phyloP scores from a whole-genome alignment of 345 rosid genomes.

The Rubroshorea leprosula region DNA sequence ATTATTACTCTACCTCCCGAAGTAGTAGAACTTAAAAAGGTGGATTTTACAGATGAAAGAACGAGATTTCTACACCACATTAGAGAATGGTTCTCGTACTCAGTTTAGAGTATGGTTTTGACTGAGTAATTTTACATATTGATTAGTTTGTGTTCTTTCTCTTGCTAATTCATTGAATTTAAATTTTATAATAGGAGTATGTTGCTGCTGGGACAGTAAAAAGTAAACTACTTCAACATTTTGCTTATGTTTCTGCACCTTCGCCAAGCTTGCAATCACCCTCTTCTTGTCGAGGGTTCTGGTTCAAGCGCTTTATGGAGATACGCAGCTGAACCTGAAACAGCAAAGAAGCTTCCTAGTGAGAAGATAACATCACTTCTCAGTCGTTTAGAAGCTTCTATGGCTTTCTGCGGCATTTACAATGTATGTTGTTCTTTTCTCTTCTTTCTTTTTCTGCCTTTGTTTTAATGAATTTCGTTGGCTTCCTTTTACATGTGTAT shows the following conservation, averaged over 20 bases:
- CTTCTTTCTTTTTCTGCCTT: conserved; percentile 1
- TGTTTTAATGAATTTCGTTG: conserved; percentile 6
- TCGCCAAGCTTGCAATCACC: conserved; percentile 98
- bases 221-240: conserved; percentile 88
- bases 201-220: conserved; percentile 97
- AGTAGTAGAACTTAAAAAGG: conserved; percentile 59
- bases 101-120: conserved; percentile 63
- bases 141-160: not conserved
- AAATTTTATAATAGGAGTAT: conserved; percentile 60
- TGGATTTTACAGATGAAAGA: conserved; percentile 80
- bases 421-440: conserved; percentile 58
- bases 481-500: not conserved
- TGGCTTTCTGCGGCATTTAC: conserved; percentile 86
- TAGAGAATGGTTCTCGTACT: conserved; percentile 77
- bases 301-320: conserved; percentile 51
- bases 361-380: conserved; percentile 39
- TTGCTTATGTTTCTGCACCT: conserved; percentile 95
- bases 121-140: conserved; percentile 1
- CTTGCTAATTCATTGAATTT: not conserved
- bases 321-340: conserved; percentile 50
- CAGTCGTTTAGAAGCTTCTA: conserved; percentile 61
- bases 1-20: conserved; percentile 80
- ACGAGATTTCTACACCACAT: conserved; percentile 70
- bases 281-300: conserved; percentile 78
- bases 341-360: conserved; percentile 49